Evolutionary conservation across 2,329 filamentous ascomycete genomes (phyloP).

Genomic region (Periconia sp.): DNA sequence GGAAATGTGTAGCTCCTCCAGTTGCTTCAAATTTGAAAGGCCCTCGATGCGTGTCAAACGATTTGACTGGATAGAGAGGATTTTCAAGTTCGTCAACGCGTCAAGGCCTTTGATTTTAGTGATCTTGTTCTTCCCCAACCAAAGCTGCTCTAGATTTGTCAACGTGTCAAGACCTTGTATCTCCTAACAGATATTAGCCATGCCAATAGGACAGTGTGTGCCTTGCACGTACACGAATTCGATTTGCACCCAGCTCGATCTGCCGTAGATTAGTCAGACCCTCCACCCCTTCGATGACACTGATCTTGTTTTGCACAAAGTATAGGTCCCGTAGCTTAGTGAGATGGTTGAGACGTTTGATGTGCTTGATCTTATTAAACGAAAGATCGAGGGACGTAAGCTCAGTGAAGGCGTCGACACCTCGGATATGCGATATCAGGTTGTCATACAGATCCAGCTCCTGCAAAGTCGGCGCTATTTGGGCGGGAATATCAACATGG

Average conservation of each 20-base stretch:
- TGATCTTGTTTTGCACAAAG: slow-evolving; percentile 94
- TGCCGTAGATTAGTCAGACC: slow-evolving; percentile 76
- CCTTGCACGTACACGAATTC: slow-evolving; percentile 64
- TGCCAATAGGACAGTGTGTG: slow-evolving; percentile 49
- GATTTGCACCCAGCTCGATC: slow-evolving; percentile 90
- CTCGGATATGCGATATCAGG: slow-evolving; percentile 83
- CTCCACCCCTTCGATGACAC: slow-evolving; percentile 82
- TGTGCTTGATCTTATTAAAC: slow-evolving; percentile 99
- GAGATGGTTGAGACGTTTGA: slow-evolving; percentile 84
- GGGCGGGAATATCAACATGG: slow-evolving; percentile 74
- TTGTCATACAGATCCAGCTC: slow-evolving; percentile 98
- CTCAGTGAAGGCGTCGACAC: slow-evolving; percentile 77
- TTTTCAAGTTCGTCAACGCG: slow-evolving; percentile 78
- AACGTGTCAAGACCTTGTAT: slow-evolving; percentile 84
- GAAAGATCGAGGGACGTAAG: slow-evolving; percentile 86
- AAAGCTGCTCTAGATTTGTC: slow-evolving; percentile 81
- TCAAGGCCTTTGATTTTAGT: slow-evolving; percentile 77
- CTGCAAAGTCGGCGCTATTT: slow-evolving; percentile 69
- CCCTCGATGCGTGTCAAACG: slow-evolving; percentile 80
- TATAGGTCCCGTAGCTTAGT: slow-evolving; percentile 81
- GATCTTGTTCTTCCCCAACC: slow-evolving; percentile 97
- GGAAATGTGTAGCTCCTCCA: slow-evolving; percentile 94
- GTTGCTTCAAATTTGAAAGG: slow-evolving; percentile 72
- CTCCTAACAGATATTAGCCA: slow-evolving; percentile 63
- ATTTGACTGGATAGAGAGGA: slow-evolving; percentile 95